Conservation (phyloP, 345 rosid genomes). For the Heritiera littoralis region DNA sequence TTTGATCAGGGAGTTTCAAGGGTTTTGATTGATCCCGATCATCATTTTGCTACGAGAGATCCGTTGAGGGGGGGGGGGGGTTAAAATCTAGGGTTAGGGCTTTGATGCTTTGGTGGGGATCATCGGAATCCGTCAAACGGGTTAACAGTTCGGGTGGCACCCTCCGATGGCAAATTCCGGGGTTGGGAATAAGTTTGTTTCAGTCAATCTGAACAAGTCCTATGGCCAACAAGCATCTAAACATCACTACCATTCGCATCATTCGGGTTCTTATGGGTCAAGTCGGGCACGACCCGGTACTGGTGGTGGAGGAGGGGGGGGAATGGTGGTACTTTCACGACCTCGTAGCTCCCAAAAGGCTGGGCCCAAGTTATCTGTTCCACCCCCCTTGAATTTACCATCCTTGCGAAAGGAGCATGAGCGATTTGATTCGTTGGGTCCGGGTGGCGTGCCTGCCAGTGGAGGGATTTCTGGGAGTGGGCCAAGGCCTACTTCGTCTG, state of each 20-base stretch:
- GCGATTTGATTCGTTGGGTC: constrained; percentile 69
- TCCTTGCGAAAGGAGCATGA: constrained; percentile 91
- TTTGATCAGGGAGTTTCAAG: not conserved
- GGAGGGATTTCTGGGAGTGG: constrained; percentile 75
- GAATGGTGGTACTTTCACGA: constrained; percentile 90
- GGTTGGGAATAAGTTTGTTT: constrained; percentile 71
- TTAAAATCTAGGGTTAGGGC: constrained; percentile 6
- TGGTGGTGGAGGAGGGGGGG: constrained; percentile 67
- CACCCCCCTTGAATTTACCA: constrained; percentile 99
- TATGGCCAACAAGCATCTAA: constrained; percentile 67
- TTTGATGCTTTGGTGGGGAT: constrained; percentile 78
- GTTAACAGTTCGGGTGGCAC: constrained; percentile 39
- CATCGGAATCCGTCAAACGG: constrained; percentile 14
- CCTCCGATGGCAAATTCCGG: constrained; percentile 91
- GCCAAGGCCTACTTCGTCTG: constrained; percentile 72
- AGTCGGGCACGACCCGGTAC: constrained; percentile 49
- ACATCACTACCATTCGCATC: constrained; percentile 42
- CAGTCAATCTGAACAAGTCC: constrained; percentile 89
- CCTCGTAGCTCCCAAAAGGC: constrained; percentile 91
- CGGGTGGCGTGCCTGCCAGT: constrained; percentile 56
- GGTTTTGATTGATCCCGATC: constrained; percentile 11
- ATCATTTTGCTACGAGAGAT: constrained; percentile 4
- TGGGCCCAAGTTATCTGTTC: constrained; percentile 94
- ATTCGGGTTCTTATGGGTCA: constrained; percentile 47
- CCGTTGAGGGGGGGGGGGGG: constrained; percentile 6